Evolutionary conservation across 371 early-diverging fungal genomes (phyloP), one percentile per base, ranked within the genome.

Genomic region (Mucor plumbeus): DNA sequence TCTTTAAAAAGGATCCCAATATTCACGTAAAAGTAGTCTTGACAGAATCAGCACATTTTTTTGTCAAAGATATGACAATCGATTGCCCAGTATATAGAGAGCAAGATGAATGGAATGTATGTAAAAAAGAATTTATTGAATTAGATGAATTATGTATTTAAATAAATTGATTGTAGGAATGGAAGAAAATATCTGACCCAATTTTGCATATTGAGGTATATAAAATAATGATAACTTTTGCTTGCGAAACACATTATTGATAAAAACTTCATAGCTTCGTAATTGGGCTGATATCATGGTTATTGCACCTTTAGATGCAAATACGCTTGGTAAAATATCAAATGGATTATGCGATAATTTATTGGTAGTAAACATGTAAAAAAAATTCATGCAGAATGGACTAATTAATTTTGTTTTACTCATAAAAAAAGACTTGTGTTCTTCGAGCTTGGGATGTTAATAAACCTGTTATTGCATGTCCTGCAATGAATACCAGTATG

Each of bases 401-500:
- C 3, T 9, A 10, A 21, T 11, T 50, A n/a, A 4, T 50, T 1
- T 21, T 5, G 11, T 4, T 59, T 43, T 17, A 10, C 17, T 34
- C 38, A 5, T 38, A 38, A 38, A 38, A 36, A 38, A 67, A 93
- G 93, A 98, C 99, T 2, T 96, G 96, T 68, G 84, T 96, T 11
- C 67, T 95, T 47, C 77, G 99, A 5, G 99, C 99, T 1, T 97
- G 98, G 97, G 92, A 96, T 69, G 75, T 80, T 39, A 63, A 41
- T 0, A 86, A 87, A 87, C 93, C 50, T 62, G 94, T 75, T 11
- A 58, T 96, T 17, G 87, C 92, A 7, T 93, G 92, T 62, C 99
- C 99, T 6, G 98, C 98, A 6, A 99, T 98, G 98, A 99, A 99
- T 71, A 97, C 97, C 10, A 85, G 89, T 78, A 98, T 99, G 98